These are phyloP conservation scores for Aspergillus ustus DNA, from an alignment of 2,329 filamentous ascomycete species.

Conservation along the genomic window DNA sequence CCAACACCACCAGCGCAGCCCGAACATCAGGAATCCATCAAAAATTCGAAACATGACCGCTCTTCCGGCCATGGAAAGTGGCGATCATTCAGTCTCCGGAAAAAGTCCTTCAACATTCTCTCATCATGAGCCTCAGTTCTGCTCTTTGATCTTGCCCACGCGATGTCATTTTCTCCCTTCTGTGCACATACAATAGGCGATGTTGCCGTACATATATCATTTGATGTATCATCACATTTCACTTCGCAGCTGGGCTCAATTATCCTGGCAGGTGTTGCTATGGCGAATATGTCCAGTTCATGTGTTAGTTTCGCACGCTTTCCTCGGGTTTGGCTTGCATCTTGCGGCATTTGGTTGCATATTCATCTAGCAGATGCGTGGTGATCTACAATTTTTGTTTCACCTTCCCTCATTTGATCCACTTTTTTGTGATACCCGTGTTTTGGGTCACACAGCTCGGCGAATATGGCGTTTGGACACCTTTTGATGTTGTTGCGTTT, in stretches of 20 bases:
- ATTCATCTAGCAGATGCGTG: slow-evolving; percentile 17
- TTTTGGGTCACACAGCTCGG: slow-evolving; percentile 31
- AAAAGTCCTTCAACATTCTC: slow-evolving; percentile 49
- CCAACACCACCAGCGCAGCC: slow-evolving; percentile 23
- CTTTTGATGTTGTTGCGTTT: slow-evolving; percentile 10
- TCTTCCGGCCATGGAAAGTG: slow-evolving; percentile 33
- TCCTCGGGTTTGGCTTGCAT: slow-evolving; percentile 19
- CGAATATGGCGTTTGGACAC: slow-evolving; percentile 26
- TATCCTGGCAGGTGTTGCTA: slow-evolving; percentile 20
- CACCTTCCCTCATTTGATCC: slow-evolving; percentile 14
- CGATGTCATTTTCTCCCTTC: slow-evolving; percentile 17
- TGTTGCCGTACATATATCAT: slow-evolving; percentile 28
- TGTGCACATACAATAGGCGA: slow-evolving; percentile 34
- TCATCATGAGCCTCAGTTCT: slow-evolving; percentile 22
- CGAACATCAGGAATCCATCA: slow-evolving; percentile 26
- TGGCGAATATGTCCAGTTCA: slow-evolving; percentile 15
- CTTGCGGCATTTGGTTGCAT: slow-evolving; percentile 21
- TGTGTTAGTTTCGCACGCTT: slow-evolving; percentile 21
- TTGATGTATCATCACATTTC: slow-evolving; percentile 37
- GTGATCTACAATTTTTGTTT: slow-evolving; percentile 12
- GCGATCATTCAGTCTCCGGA: slow-evolving; percentile 50
- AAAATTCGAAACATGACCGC: slow-evolving; percentile 27
- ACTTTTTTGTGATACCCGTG: slow-evolving; percentile 32
- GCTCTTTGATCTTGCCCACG: background rate
- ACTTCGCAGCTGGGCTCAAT: slow-evolving; percentile 22